Percentiles rank a stretch among this genome's conserved stretches.
Conservation (phyloP, 192 early-diverging fungal species). For the Linnemannia elongata region DNA sequence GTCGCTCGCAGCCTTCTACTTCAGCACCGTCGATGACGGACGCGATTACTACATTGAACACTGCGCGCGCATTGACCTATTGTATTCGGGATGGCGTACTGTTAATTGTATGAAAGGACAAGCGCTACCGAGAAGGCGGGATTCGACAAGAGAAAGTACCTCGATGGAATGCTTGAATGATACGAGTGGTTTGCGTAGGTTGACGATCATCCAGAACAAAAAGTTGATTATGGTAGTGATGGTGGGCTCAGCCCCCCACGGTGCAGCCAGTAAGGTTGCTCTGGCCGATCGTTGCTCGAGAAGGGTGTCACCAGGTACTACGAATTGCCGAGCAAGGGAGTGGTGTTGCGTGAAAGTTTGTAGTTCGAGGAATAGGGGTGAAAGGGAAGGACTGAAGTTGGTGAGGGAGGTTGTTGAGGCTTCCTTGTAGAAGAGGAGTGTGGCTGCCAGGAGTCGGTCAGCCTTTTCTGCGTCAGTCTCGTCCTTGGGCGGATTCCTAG, state of each 20-base stretch:
- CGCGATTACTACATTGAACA: conserved; percentile 42
- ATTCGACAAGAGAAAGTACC: neutral
- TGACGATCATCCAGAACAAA: conserved; percentile 27
- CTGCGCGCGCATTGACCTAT: conserved; percentile 32
- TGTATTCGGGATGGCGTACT: neutral
- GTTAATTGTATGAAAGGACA: neutral
- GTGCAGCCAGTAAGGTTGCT: neutral
- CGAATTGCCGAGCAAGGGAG: neutral
- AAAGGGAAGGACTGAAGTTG: neutral
- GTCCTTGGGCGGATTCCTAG: neutral
- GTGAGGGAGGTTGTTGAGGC: neutral
- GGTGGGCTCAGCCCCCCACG: neutral
- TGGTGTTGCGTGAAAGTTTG: neutral
- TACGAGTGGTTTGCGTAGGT: conserved; percentile 2
- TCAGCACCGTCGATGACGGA: conserved; percentile 25
- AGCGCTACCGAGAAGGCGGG: neutral
- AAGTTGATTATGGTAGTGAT: neutral
- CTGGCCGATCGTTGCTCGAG: conserved; percentile 1
- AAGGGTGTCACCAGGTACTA: neutral
- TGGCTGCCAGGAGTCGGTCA: conserved; percentile 25
- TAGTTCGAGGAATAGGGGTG: neutral
- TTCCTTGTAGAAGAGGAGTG: conserved; percentile 36
- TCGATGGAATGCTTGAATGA: conserved; percentile 30
- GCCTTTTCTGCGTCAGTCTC: neutral
- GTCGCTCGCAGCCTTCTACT: conserved; percentile 12